Evolutionary conservation across 73 alveolate genomes (phyloP).

Genomic region (Paramecium sexaurelia): DNA sequence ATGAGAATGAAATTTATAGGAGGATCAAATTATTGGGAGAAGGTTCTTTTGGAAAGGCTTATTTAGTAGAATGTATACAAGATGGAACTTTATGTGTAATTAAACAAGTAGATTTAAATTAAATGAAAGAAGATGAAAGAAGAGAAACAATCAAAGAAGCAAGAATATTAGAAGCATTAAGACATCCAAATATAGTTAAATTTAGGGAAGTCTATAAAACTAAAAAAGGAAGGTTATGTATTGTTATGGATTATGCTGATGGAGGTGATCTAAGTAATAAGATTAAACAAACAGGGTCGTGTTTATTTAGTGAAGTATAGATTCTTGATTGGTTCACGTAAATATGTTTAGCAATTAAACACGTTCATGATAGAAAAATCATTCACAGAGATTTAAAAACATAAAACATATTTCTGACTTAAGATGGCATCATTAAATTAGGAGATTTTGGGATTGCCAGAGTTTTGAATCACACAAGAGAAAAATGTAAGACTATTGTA

Average conservation of each 20-base stretch:
- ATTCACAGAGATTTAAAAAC: conserved; percentile 92
- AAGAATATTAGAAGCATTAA: conserved; percentile 83
- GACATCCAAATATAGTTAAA: conserved; percentile 94
- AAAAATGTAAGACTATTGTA: conserved; percentile 87
- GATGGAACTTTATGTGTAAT: conserved; percentile 86
- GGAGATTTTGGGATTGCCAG: conserved; percentile 97
- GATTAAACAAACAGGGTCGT: conserved; percentile 60
- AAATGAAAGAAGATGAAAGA: conserved; percentile 86
- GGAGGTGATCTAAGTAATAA: conserved; percentile 75
- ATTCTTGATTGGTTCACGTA: conserved; percentile 90
- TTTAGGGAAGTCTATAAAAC: conserved; percentile 91
- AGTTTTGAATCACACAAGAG: conserved; percentile 83
- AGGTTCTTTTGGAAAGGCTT: conserved; percentile 96
- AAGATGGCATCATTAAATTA: conserved; percentile 83
- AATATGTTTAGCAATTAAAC: conserved; percentile 94
- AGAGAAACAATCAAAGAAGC: conserved; percentile 93
- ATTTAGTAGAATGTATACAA: conserved; percentile 81
- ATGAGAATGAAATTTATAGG: conserved; percentile 79
- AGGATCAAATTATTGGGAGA: conserved; percentile 89
- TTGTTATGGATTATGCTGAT: conserved; percentile 71
- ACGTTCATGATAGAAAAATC: conserved; percentile 94
- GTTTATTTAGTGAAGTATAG: conserved; percentile 84
- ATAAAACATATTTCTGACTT: conserved; percentile 83
- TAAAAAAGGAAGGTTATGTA: conserved; percentile 82
- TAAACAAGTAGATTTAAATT: conserved; percentile 85